phyloP scores from a whole-genome alignment of 1,284 basidiomycete genomes.

The Crucibulum parvulum region DNA sequence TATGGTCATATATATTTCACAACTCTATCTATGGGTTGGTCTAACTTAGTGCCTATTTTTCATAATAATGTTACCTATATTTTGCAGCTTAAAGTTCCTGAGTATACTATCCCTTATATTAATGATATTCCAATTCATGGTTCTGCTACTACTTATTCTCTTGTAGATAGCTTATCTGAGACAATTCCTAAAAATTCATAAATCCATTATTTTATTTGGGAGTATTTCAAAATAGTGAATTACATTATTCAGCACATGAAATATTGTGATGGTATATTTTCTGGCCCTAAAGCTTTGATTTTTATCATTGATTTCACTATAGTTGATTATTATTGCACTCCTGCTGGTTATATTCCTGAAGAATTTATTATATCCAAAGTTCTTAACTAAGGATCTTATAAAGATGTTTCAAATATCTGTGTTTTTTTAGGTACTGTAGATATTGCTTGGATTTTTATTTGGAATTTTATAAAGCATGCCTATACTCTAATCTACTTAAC shows the following conservation, averaged over 20 bases:
- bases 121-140: conserved; percentile 40
- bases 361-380: conserved; percentile 9
- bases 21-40: conserved; percentile 37
- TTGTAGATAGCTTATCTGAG: conserved; percentile 27
- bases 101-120: conserved; percentile 32
- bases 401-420: conserved; percentile 9
- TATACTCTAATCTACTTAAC: conserved; percentile 28
- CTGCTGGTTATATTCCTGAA: conserved; percentile 18
- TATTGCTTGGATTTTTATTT: conserved; percentile 24
- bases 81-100: conserved; percentile 38
- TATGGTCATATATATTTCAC: conserved; percentile 3
- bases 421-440: conserved; percentile 22
- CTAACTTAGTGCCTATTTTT: conserved; percentile 37
- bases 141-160: conserved; percentile 27
- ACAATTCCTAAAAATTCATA: conserved; percentile 30
- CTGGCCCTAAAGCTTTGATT: conserved; percentile 24
- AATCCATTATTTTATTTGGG: conserved; percentile 40
- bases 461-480: conserved; percentile 18
- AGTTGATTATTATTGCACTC: conserved; percentile 22
- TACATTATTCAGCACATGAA: conserved; percentile 24
- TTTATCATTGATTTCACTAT: conserved; percentile 16
- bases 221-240: conserved; percentile 36
- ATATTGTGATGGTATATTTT: conserved; percentile 19
- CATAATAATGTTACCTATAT: conserved; percentile 38
- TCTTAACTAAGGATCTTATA: conserved; percentile 8